Base-by-base conservation (phyloP, 1,139 yeast genomes). In the Yamadazyma membranifaciens region DNA sequence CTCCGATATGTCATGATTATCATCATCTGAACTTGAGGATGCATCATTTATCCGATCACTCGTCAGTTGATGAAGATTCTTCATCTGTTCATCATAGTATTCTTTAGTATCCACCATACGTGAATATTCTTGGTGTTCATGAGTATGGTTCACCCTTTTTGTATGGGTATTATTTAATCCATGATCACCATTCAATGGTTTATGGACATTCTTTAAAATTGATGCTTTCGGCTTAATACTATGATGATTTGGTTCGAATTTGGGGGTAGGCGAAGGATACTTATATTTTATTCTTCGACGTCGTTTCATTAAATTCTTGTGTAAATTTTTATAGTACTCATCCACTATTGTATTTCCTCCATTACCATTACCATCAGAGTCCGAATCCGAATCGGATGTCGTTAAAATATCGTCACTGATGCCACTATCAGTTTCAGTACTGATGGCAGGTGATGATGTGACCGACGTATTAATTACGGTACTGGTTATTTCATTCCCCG, bases 171-270 rank as follows among this genome's bases (percentile, higher is more conserved):
- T 20, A 20, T 20, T 20, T 20, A 20, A 20, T 20, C 24, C 24
- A 20, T 7, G 5, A 6, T 20, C 24, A 20, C 24, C 5, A 20
- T 6, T 20, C 5, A 6, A 6, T 20, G 24, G 24, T 20, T 20
- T 20, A 20, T 20, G 5, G 24, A 20, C 5, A 14, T 31, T 13
- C 52, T 72, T 72, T 44, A 72, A 55, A 15, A 72, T 72, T 7
- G 73, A 66, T 31, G 63, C 56, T 49, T 69, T 68, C 0, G 78
- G 78, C 47, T 69, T 65, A 31, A 72, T 54, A 1, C 57, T 62
- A 37, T 66, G 67, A 49, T 72, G 78, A 12, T 72, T 67, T 2
- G 78, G 78, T 41, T 63, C 60, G 44, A 68, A 73, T 43, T 70
- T 71, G 0, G 74, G 76, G 0, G 70, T 65, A 0, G 75, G 75